These are phyloP conservation scores for Babesia divergens DNA, from an alignment of 169 alveolate genomes.

Conservation along the genomic window DNA sequence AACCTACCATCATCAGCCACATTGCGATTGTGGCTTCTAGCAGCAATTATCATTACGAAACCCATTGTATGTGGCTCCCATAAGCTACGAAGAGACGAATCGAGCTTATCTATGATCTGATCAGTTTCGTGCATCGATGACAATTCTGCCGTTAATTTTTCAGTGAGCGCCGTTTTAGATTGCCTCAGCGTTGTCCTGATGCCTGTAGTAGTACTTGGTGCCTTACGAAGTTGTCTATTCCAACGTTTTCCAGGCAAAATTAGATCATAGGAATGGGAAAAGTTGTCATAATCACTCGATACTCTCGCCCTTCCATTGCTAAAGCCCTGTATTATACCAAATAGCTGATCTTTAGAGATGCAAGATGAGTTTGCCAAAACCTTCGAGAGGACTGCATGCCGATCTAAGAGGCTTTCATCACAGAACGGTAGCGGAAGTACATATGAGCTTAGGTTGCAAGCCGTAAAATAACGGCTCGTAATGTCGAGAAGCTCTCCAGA, in stretches of 20 bases:
- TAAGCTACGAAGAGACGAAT: not conserved
- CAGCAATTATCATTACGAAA: constrained; percentile 44
- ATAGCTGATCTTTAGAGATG: constrained; percentile 44
- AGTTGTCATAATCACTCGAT: not conserved
- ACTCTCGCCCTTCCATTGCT: not conserved
- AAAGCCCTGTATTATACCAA: constrained; percentile 9
- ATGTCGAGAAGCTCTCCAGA: constrained; percentile 46
- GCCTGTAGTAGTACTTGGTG: not conserved
- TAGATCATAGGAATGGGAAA: not conserved
- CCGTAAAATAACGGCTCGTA: constrained; percentile 35
- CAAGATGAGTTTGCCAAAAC: constrained; percentile 39
- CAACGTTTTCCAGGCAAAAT: not conserved
- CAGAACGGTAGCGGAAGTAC: constrained; percentile 60
- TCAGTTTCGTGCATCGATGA: constrained; percentile 12
- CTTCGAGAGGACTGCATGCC: constrained; percentile 26
- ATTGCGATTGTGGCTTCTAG: not conserved
- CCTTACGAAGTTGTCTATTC: not conserved
- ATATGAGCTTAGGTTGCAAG: constrained; percentile 25
- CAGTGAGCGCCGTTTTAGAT: constrained; percentile 1
- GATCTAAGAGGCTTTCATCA: constrained; percentile 41
- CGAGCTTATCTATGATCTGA: constrained; percentile 3
- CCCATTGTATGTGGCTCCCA: constrained; percentile 47
- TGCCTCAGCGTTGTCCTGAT: constrained; percentile 18
- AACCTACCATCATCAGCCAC: not conserved
- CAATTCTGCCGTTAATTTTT: constrained; percentile 11